Conservation (phyloP, 768 basidiomycete species). For the Panaeolus papilionaceus region DNA sequence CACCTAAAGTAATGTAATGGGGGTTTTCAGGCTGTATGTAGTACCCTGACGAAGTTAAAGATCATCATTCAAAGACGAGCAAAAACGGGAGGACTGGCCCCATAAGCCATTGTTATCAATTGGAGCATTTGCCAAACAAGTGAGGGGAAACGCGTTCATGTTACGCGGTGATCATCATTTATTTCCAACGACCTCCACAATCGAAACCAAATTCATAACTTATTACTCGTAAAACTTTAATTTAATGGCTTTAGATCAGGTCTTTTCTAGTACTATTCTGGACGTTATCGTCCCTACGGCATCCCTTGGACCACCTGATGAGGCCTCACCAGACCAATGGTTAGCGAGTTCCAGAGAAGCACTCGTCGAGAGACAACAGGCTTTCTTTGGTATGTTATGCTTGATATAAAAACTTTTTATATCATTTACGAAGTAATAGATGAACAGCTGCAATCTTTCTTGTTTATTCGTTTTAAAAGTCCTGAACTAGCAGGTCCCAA, state of each 20-base stretch:
- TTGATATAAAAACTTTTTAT: conserved; percentile 19
- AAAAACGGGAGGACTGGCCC: neutral
- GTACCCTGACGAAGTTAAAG: no score
- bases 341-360: conserved; percentile 49
- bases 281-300: conserved; percentile 71
- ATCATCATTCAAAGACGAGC: no score
- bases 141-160: neutral
- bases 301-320: conserved; percentile 64
- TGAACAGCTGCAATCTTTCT: conserved; percentile 58
- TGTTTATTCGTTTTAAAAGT: conserved; percentile 65
- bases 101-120: neutral
- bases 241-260: conserved; percentile 59
- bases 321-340: conserved; percentile 58
- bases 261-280: conserved; percentile 65
- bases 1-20: no score
- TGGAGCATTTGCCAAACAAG: conserved; percentile 1
- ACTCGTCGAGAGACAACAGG: conserved; percentile 60
- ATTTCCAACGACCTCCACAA: neutral
- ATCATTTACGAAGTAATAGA: conserved; percentile 45
- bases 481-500: conserved; percentile 45
- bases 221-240: neutral
- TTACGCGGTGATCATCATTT: neutral
- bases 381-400: conserved; percentile 72
- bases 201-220: neutral
- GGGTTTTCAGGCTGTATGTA: no score